These are phyloP conservation scores for Jackrogersella multiformis DNA, from an alignment of 495 filamentous ascomycete species.

Conservation along the genomic window DNA sequence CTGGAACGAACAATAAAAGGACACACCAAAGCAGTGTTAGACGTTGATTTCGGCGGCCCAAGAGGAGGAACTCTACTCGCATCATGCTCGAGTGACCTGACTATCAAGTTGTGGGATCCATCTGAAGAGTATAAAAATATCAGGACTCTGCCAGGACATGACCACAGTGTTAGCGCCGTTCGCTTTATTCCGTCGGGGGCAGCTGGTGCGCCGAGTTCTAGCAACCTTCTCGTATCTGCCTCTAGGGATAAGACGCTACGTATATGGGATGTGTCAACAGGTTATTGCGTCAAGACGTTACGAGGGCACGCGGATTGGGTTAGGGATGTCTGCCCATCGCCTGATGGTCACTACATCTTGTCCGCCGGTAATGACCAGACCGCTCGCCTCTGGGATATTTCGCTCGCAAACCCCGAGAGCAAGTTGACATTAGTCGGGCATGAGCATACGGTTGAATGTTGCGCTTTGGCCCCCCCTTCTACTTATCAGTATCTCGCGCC, in stretches of 20 bases:
- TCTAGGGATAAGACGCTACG: conserved; percentile 83
- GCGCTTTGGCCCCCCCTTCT: conserved; percentile 83
- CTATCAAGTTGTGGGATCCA: conserved; percentile 97
- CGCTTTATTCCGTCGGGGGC: conserved; percentile 87
- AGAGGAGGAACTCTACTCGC: conserved; percentile 86
- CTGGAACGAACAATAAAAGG: conserved; percentile 92
- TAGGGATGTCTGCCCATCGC: conserved; percentile 80
- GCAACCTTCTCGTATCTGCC: conserved; percentile 83
- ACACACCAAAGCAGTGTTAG: conserved; percentile 88
- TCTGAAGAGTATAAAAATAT: conserved; percentile 95
- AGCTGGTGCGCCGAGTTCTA: conserved; percentile 67
- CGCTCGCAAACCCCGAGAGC: conserved; percentile 72
- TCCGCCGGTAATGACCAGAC: conserved; percentile 85
- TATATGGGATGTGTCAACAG: conserved; percentile 93
- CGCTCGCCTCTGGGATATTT: conserved; percentile 84
- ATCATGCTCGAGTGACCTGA: conserved; percentile 88
- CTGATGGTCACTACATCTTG: conserved; percentile 83
- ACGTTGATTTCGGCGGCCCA: conserved; percentile 92
- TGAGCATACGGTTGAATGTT: conserved; percentile 90
- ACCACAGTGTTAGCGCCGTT: conserved; percentile 88
- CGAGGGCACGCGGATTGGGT: conserved; percentile 90
- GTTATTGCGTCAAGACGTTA: conserved; percentile 89
- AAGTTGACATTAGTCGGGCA: conserved; percentile 88
- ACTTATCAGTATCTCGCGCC: conserved; percentile 79
- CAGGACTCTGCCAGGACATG: conserved; percentile 89